Evolutionary conservation across 768 basidiomycete species (phyloP), one percentile per base, ranked within the genome.

Genomic region (Hydnomerulius pinastri): DNA sequence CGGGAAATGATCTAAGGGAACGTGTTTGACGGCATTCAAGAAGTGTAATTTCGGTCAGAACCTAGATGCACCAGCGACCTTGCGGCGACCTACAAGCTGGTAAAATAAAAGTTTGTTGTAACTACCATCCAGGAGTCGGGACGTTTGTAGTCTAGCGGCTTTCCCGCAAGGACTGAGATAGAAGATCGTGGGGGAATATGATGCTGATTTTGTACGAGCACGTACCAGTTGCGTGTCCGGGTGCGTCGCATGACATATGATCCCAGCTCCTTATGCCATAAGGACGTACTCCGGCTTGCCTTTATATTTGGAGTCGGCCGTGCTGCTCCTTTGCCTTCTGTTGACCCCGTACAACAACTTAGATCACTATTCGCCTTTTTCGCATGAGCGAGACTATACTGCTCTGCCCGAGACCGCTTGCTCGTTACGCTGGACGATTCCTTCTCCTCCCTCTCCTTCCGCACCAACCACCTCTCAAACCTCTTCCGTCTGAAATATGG

Each of bases 401-500:
- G 38, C 77, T 91, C 28, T 79, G 70, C 21, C 87, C 90, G 13
- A 78, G 90, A 50, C 87, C 85, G 1, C 84, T 83, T 57, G 85
- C 81, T 33, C 76, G 72, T 39, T 64, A 61, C 47, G 73, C 86
- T 13, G 85, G 87, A 39, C 73, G 74, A 25, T 73, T 91, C 24
- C 66, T 86, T 12, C 76, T 92, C 11, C 67, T 91, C 0, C 88
- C 88, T 13, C 75, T 92, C 15, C 75, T 90, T 11, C 87, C 86
- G 11, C 64, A 74, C 5, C 75, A 69, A 35, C 76, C 74, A 21
- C 75, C 76, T 15, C 54, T 76, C 41, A 80, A 77, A 53, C 70
- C 80, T 24, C 72, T 92, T 15, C 90, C 90, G 2, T 68, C 71
- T 4, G 90, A 91, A 70, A 62, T 91, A 53, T 91, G 90, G 90